A percentile compares a stretch with the other conserved stretches of the same genome.
These are phyloP conservation scores for Russula lepida DNA, from an alignment of 768 basidiomycete genomes.

Conservation along the genomic window DNA sequence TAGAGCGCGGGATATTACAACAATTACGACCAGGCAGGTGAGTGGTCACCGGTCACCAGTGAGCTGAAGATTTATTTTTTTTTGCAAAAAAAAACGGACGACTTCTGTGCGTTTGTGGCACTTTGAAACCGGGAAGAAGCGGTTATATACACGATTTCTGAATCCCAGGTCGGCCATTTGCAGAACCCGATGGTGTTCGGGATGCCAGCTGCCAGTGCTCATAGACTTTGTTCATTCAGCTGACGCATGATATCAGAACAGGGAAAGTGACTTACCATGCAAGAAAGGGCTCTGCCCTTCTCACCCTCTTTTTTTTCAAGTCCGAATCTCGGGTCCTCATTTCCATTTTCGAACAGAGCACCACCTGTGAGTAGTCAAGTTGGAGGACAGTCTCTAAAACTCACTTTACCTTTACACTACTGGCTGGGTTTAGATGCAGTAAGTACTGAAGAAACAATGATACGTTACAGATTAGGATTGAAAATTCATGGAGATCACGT, in stretches of 20 bases:
- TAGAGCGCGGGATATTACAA: not conserved
- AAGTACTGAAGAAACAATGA: no score
- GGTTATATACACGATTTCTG: not conserved
- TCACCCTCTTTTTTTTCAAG: not conserved
- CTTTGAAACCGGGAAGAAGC: not conserved
- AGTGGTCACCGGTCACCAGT: no score
- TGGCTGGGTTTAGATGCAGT: no score
- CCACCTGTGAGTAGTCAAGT: not conserved
- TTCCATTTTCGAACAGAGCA: not conserved
- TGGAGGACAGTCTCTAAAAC: not conserved
- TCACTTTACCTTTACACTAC: not conserved
- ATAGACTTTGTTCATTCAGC: not conserved
- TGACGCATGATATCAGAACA: not conserved
- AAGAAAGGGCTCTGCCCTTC: not conserved
- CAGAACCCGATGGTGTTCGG: not conserved
- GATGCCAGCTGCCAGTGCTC: no score
- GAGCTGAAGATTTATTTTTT: no score
- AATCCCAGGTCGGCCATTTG: not conserved
- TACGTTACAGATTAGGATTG: no score
- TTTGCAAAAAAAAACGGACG: no score
- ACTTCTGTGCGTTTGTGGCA: not conserved
- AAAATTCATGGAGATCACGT: not conserved
- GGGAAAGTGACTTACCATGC: not conserved
- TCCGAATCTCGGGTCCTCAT: not conserved
- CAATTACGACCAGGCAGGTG: not conserved